phyloP scores from a whole-genome alignment of 257 asterid species.

The Solanum pinnatisectum region DNA sequence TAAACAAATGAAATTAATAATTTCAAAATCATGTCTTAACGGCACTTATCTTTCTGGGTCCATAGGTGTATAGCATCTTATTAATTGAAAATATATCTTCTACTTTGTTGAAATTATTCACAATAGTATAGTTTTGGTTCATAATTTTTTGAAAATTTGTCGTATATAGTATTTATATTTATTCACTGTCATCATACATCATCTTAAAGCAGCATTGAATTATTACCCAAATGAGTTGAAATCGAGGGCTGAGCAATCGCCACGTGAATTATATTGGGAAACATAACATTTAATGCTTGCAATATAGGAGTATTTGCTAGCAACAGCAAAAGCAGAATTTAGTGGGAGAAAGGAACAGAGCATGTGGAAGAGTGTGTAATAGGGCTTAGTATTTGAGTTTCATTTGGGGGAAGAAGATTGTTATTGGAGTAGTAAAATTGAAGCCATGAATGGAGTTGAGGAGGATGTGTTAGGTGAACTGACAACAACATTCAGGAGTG shows the following conservation, averaged over 20 bases:
- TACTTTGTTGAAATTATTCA: neutral
- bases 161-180: too few species aligned
- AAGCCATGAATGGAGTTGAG: neutral
- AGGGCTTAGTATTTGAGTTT: neutral
- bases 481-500: constrained; percentile 41
- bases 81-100: neutral
- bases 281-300: neutral
- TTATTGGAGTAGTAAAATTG: neutral
- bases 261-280: neutral
- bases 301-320: neutral
- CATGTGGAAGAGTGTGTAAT: neutral
- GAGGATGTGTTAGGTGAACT: constrained; percentile 34
- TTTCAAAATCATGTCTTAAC: neutral
- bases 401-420: neutral
- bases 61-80: neutral
- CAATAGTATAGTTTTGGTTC: neutral
- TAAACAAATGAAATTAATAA: too few species aligned
- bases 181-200: neutral
- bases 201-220: neutral
- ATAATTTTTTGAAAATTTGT: too few species aligned
- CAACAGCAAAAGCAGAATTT: neutral
- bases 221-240: neutral
- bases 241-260: neutral
- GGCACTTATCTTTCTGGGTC: neutral
- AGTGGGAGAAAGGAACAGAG: neutral